Conservation (phyloP, 2,329 filamentous ascomycete species). For the Claviceps arundinis region DNA sequence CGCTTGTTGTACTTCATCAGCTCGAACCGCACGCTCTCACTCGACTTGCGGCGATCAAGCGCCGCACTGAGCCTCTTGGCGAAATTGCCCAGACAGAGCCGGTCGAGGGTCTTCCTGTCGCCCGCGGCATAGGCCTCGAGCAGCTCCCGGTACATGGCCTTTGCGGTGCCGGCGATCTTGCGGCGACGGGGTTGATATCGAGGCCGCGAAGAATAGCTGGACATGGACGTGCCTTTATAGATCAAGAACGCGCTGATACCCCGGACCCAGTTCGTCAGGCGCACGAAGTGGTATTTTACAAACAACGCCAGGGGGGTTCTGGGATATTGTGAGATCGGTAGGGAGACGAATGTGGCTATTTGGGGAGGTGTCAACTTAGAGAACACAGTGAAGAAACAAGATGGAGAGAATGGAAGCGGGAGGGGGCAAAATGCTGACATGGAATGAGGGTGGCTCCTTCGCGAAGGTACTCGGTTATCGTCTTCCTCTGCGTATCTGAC, state of each 20-base stretch:
- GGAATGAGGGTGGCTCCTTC: constrained; percentile 22
- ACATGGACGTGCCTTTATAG: constrained; percentile 33
- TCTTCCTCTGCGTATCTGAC: constrained; percentile 17
- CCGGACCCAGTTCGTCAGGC: constrained; percentile 21
- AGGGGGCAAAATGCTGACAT: constrained; percentile 10
- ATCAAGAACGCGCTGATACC: constrained; percentile 22
- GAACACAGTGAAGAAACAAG: background rate
- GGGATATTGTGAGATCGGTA: constrained; percentile 25
- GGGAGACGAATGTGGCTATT: constrained; percentile 34
- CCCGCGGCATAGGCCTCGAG: constrained; percentile 47
- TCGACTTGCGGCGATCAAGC: constrained; percentile 36
- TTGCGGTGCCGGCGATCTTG: constrained; percentile 37
- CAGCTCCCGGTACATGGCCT: constrained; percentile 47
- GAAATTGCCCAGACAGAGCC: constrained; percentile 41
- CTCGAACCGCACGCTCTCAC: constrained; percentile 38
- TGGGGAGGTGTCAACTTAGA: background rate
- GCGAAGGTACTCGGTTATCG: constrained; percentile 21
- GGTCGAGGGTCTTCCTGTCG: constrained; percentile 35
- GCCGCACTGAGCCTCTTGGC: constrained; percentile 35
- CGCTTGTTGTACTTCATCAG: constrained; percentile 34
- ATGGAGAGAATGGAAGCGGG: background rate
- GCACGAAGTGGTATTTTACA: constrained; percentile 24
- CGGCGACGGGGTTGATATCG: constrained; percentile 29
- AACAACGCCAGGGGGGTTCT: constrained; percentile 16
- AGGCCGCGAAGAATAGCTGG: constrained; percentile 26